Base-by-base conservation (phyloP, 148 eudicot genomes). In the Agrostemma githago region DNA sequence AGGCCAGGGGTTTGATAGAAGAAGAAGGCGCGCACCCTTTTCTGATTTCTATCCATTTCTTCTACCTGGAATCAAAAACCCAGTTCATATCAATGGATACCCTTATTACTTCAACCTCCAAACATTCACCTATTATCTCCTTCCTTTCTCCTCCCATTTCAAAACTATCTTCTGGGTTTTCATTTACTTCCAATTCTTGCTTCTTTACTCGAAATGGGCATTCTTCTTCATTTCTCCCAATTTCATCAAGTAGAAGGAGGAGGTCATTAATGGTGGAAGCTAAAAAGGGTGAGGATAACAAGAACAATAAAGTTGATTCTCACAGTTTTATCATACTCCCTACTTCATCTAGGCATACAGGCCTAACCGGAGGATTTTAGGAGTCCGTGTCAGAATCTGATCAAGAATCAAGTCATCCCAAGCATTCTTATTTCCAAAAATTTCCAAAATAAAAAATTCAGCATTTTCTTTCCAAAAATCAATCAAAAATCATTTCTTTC, bases 241-340 rank as follows among this genome's bases (percentile, higher is more conserved):
- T n/a, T n/a, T n/a, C n/a, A n/a, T n/a, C n/a, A n/a, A n/a, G n/a
- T n/a, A n/a, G n/a, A n/a, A 73, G 69, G 44, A 78, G 71, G 59
- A 79, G 79, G 80, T 68, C 84, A 57, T 21, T 71, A 34, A 64
- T 80, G 70, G 79, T 81, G 75, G 82, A 79, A 46, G 88, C 90
- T 39, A 86, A 85, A 77, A 93, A 86, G 78, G 77, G 81, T 26
- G 48, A 71, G 8, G 72, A 21, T 7, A 77, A 64, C 2, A 80
- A 77, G 15, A 82, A 81, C 17, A 84, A 82, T 56, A 88, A 85
- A 76, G 67, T 43, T 37, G 90, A 88, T 70, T 44, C 68, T 26
- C 98, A 93, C 44, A 89, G 89, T 82, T 90, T 89, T 62, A n/a
- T n/a, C n/a, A n/a, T n/a, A n/a, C n/a, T n/a, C n/a, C n/a, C n/a